These are phyloP conservation scores for Aspergillus texensis DNA, from an alignment of 2,329 filamentous ascomycete genomes.

Conservation along the genomic window DNA sequence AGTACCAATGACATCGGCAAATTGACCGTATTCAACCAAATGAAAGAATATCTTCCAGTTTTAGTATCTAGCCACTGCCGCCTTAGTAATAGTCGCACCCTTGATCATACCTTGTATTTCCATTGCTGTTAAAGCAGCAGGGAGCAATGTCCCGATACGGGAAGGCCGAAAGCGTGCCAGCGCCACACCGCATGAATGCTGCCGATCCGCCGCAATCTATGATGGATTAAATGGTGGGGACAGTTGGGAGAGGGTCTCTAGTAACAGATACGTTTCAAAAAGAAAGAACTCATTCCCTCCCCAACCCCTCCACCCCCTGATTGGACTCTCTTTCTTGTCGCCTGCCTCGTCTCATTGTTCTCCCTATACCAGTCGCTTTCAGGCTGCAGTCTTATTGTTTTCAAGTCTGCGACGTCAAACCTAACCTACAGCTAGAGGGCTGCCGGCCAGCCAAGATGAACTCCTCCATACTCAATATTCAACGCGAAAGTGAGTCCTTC, in stretches of 20 bases:
- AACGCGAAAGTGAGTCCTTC: slow-evolving; percentile 68
- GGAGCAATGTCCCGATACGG: neutral
- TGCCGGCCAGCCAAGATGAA: slow-evolving; percentile 66
- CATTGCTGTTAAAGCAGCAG: neutral
- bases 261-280: slow-evolving; percentile 28
- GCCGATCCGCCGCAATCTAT: slow-evolving; percentile 7
- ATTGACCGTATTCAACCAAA: neutral
- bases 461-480: slow-evolving; percentile 80
- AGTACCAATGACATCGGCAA: slow-evolving; percentile 1
- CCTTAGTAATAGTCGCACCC: neutral
- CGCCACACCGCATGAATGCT: slow-evolving; percentile 7
- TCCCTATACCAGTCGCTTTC: neutral
- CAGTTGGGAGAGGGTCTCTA: slow-evolving; percentile 11
- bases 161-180: neutral
- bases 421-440: slow-evolving; percentile 29
- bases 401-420: slow-evolving; percentile 13
- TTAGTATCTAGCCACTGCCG: neutral
- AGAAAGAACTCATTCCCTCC: slow-evolving; percentile 14
- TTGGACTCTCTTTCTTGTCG: slow-evolving; percentile 3
- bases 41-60: neutral
- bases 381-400: slow-evolving; percentile 13
- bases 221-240: slow-evolving; percentile 22
- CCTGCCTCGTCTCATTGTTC: neutral
- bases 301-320: slow-evolving; percentile 5
- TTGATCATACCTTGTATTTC: neutral